These are phyloP conservation scores for Lepraria neglecta DNA, from an alignment of 495 filamentous ascomycete species.

Conservation along the genomic window DNA sequence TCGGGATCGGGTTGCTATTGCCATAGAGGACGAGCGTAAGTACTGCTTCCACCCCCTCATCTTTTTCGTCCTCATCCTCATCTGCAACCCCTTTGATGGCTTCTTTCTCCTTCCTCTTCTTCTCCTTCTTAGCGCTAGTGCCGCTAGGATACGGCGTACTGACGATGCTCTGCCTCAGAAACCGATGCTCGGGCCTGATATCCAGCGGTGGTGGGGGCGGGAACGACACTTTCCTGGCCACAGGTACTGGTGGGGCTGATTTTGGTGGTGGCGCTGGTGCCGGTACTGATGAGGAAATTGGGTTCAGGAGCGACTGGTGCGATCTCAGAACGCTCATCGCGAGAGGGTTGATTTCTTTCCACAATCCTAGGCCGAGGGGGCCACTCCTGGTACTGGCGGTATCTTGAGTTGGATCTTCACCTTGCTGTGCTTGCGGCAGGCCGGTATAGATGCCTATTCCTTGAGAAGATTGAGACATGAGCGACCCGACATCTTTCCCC, in stretches of 20 bases:
- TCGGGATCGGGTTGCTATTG: conserved; percentile 15
- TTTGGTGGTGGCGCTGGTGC: conserved; percentile 8
- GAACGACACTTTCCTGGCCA: conserved; percentile 21
- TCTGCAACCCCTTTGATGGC: background rate
- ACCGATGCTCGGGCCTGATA: conserved; percentile 7
- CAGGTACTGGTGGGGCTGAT: conserved; percentile 2
- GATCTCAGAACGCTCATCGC: conserved; percentile 3
- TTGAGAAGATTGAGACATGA: background rate
- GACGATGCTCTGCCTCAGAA: conserved; percentile 25
- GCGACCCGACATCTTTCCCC: background rate
- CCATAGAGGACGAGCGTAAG: conserved; percentile 23
- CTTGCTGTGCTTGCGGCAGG: background rate
- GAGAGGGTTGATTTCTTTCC: conserved; percentile 13
- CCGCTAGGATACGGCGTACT: conserved; percentile 29
- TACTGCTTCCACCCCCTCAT: conserved; percentile 4
- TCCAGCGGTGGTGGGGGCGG: conserved; percentile 19
- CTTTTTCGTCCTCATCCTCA: no score
- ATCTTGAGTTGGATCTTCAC: background rate
- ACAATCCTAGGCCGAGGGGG: background rate
- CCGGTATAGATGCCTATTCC: conserved; percentile 3
- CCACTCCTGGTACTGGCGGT: background rate
- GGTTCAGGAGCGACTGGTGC: conserved; percentile 5
- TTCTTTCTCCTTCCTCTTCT: background rate
- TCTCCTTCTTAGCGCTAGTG: background rate
- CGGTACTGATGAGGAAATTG: background rate